phyloP scores from a whole-genome alignment of 306 rosid genomes.

The Elaeagnus macrophylla region DNA sequence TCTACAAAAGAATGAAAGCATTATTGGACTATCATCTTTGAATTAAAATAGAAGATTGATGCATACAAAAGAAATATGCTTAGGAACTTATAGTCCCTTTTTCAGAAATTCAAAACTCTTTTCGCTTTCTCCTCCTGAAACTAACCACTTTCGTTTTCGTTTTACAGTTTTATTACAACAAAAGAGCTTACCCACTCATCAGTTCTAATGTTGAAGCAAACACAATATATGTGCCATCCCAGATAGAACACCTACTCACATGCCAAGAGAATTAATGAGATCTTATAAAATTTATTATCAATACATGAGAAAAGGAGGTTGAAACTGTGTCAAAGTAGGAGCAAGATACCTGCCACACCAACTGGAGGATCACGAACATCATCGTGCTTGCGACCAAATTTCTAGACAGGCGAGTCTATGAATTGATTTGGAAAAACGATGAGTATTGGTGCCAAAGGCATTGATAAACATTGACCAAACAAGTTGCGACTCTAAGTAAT shows the following conservation, averaged over 20 bases:
- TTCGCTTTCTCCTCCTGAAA: too few relatives aligned
- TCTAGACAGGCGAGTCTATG: slow-evolving; percentile 25
- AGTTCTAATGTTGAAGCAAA: slow-evolving; percentile 38
- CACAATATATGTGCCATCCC: slow-evolving; percentile 38
- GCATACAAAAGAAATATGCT: neutral
- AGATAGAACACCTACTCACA: slow-evolving; percentile 25
- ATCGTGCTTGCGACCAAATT: slow-evolving; percentile 30
- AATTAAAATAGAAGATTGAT: neutral
- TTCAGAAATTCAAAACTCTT: too few relatives aligned
- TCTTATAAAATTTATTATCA: neutral
- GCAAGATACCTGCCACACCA: slow-evolving; percentile 36
- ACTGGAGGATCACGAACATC: slow-evolving; percentile 33
- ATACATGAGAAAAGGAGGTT: neutral
- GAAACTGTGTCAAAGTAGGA: neutral
- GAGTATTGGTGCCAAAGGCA: slow-evolving; percentile 14
- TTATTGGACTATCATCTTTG: neutral
- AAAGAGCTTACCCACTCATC: slow-evolving; percentile 48
- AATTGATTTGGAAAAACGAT: neutral
- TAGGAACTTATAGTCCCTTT: too few relatives aligned
- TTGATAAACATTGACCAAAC: neutral
- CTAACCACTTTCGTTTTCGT: too few relatives aligned
- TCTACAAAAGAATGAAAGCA: slow-evolving; percentile 12
- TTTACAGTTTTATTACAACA: too few relatives aligned
- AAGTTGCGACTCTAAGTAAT: neutral
- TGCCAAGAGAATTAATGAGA: neutral